These are phyloP conservation scores for Chenopodium album DNA, from an alignment of 148 eudicot species.

Conservation along the genomic window DNA sequence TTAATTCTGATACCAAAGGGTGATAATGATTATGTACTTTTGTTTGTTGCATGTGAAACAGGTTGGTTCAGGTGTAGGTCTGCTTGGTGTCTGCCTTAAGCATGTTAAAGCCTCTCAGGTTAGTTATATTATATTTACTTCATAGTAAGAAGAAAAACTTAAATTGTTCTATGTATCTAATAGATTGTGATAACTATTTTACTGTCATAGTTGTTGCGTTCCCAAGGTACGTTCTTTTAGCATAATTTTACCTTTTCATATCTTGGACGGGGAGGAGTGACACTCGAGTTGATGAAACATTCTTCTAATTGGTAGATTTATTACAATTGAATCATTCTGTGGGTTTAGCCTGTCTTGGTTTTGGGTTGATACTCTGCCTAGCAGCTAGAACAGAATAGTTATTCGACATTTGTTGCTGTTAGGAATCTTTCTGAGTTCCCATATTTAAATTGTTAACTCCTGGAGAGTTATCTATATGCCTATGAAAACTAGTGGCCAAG, in stretches of 20 bases:
- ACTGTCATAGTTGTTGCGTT: background rate
- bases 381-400: background rate
- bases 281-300: background rate
- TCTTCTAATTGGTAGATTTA: background rate
- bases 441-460: background rate
- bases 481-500: background rate
- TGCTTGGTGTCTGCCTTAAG: slow-evolving; percentile 82
- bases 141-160: background rate
- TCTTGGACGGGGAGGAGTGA: background rate
- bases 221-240: background rate
- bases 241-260: background rate
- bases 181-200: background rate
- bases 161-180: background rate
- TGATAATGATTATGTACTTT: background rate
- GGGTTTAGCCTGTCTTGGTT: background rate
- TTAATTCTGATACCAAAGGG: background rate
- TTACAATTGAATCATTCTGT: background rate
- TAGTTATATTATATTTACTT: slow-evolving; percentile 6
- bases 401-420: background rate
- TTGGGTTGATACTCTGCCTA: background rate
- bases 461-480: background rate
- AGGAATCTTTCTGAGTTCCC: background rate
- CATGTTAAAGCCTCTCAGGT: slow-evolving; percentile 79
- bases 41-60: slow-evolving; percentile 31
- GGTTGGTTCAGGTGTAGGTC: slow-evolving; percentile 96